Percentiles rank a stretch among this genome's conserved stretches.
Evolutionary conservation across 805 yeast genomes (phyloP).

Genomic region (Ogataea henricii): DNA sequence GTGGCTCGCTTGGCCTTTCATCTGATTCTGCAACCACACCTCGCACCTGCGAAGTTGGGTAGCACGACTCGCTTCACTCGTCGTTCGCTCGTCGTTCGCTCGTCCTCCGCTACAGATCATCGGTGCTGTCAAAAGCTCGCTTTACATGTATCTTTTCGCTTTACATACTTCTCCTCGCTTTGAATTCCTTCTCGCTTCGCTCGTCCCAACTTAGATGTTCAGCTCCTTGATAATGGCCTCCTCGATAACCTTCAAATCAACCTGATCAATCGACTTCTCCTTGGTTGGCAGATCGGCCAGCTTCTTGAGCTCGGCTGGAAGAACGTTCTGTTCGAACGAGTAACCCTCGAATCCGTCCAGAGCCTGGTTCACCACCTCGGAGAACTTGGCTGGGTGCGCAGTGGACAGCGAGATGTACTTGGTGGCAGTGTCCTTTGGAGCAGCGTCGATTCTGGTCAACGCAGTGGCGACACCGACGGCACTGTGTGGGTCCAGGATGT

Average conservation of each 20-base stretch:
- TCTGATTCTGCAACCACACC: too few relatives aligned
- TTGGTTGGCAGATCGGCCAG: constrained; percentile 73
- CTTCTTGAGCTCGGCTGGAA: constrained; percentile 82
- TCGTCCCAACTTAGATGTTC: constrained; percentile 16
- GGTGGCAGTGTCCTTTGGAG: constrained; percentile 39
- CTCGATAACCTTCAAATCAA: constrained; percentile 77
- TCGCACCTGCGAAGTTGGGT: too few relatives aligned
- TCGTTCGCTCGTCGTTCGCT: too few relatives aligned
- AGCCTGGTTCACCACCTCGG: constrained; percentile 91
- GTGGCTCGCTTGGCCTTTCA: too few relatives aligned
- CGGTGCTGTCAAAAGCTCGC: too few relatives aligned
- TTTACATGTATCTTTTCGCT: too few relatives aligned
- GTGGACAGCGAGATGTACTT: constrained; percentile 82
- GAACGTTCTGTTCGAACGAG: constrained; percentile 82
- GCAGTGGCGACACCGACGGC: constrained; percentile 91
- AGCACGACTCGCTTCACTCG: too few relatives aligned
- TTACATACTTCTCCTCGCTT: too few relatives aligned
- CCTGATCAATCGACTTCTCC: constrained; percentile 66
- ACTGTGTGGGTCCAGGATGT: constrained; percentile 94
- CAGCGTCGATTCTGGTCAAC: constrained; percentile 55
- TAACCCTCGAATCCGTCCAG: constrained; percentile 66
- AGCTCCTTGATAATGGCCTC: constrained; percentile 73
- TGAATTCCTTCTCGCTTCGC: neutral
- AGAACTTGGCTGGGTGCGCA: constrained; percentile 98
- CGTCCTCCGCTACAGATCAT: too few relatives aligned